A percentile compares a stretch with the other conserved stretches of the same genome.
Conservation (phyloP, 1,139 yeast genomes). For the Taiozyma sp. region DNA sequence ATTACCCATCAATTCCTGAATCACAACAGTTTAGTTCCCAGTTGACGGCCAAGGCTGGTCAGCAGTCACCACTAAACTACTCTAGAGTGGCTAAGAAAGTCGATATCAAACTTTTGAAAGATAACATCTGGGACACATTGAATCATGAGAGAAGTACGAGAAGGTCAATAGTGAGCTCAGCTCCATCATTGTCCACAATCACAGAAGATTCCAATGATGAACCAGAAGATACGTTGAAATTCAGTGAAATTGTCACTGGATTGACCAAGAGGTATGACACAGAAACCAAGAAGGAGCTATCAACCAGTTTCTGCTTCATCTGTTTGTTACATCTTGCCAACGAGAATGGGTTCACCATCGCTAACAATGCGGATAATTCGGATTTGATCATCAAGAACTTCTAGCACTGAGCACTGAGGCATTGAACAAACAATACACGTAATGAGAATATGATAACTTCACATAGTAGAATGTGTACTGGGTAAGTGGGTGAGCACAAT, state of each 20-base stretch:
- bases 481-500: too few relatives aligned
- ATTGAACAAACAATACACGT: neutral
- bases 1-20: neutral
- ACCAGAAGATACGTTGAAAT: constrained; percentile 11
- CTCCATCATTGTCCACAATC: neutral
- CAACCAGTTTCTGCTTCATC: constrained; percentile 87
- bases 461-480: too few relatives aligned
- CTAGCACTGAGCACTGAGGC: neutral
- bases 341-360: constrained; percentile 72
- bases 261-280: constrained; percentile 46
- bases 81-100: constrained; percentile 83
- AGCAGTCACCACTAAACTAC: constrained; percentile 40
- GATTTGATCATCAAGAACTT: constrained; percentile 40
- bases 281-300: constrained; percentile 55
- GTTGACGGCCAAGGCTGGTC: constrained; percentile 15
- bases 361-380: constrained; percentile 47
- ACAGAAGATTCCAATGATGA: neutral
- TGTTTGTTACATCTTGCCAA: constrained; percentile 86
- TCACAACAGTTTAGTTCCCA: constrained; percentile 17
- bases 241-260: constrained; percentile 27
- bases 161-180: constrained; percentile 5
- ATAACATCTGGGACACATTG: constrained; percentile 73
- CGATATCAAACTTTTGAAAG: constrained; percentile 74
- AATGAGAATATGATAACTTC: neutral
- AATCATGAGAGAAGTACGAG: constrained; percentile 20